These are phyloP conservation scores for Oryza nivara DNA, from an alignment of 176 grass and related monocot genomes.

Conservation along the genomic window DNA sequence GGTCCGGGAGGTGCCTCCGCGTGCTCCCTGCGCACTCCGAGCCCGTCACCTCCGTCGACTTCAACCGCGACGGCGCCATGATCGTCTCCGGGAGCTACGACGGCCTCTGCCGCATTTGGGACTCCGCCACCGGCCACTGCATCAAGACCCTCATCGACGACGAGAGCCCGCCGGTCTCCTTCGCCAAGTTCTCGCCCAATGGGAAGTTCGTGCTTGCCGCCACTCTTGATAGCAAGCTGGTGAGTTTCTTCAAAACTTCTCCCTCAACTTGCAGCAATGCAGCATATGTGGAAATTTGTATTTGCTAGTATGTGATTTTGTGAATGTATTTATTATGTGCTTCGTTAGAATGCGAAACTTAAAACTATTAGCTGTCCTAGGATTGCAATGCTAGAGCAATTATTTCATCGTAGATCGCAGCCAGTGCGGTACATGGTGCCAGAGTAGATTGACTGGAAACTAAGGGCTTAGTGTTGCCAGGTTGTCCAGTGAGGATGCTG, in stretches of 20 bases:
- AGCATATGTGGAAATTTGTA: conserved; percentile 25
- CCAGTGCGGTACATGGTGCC: background rate
- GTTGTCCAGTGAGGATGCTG: background rate
- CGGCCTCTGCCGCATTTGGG: conserved; percentile 86
- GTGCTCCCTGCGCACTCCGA: conserved; percentile 93
- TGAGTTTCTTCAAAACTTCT: conserved; percentile 49
- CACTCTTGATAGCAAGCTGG: conserved; percentile 89
- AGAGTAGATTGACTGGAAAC: background rate
- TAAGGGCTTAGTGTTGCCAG: background rate
- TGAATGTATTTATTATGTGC: background rate
- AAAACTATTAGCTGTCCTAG: background rate
- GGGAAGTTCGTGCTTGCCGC: conserved; percentile 93
- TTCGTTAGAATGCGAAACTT: conserved; percentile 3
- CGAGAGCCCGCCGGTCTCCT: conserved; percentile 79
- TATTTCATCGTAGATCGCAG: background rate
- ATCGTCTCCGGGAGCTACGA: conserved; percentile 90
- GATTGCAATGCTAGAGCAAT: background rate
- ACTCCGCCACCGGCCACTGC: conserved; percentile 79
- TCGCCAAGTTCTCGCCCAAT: conserved; percentile 86
- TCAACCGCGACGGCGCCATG: conserved; percentile 71
- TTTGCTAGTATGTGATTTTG: background rate
- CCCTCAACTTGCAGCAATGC: background rate
- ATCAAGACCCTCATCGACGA: conserved; percentile 92
- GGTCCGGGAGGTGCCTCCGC: conserved; percentile 79
- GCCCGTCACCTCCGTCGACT: conserved; percentile 88